Conservation (phyloP, 805 yeast genomes). For the Komagataella pseudopastoris region DNA sequence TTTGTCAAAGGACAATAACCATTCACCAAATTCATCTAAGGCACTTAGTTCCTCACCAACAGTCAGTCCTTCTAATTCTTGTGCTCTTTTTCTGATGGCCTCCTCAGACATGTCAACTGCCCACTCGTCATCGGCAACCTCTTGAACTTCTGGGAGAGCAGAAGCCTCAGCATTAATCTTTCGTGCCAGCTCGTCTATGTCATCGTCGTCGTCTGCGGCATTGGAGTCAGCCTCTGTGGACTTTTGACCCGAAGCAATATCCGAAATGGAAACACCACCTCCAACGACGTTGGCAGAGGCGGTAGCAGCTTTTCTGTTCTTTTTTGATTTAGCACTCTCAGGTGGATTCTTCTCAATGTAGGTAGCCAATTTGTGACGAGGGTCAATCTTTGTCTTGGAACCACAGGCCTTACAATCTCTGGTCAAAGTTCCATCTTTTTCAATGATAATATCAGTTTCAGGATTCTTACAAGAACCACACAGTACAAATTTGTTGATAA, state of each 20-base stretch:
- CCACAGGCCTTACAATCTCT: conserved; percentile 99
- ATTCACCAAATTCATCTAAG: conserved; percentile 76
- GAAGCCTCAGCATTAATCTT: conserved; percentile 17
- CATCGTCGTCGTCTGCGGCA: conserved; percentile 19
- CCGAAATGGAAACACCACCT: conserved; percentile 72
- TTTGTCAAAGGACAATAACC: conserved; percentile 54
- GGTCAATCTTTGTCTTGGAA: conserved; percentile 69
- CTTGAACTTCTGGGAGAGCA: conserved; percentile 70
- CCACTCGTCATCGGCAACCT: conserved; percentile 87
- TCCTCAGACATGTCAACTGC: conserved; percentile 95
- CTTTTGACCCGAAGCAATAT: conserved; percentile 47
- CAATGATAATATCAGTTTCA: conserved; percentile 82
- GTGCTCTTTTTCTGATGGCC: conserved; percentile 86
- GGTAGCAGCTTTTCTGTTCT: conserved; percentile 69
- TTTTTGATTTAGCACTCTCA: conserved; percentile 31
- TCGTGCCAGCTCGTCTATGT: conserved; percentile 8
- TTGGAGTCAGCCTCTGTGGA: conserved; percentile 11
- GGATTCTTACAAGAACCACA: conserved; percentile 96
- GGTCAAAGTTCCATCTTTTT: conserved; percentile 59
- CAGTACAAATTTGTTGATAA: conserved; percentile 82
- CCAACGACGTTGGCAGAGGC: conserved; percentile 85
- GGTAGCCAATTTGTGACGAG: conserved; percentile 76
- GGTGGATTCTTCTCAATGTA: conserved; percentile 88
- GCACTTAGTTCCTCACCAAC: conserved; percentile 28
- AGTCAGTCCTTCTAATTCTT: conserved; percentile 61